phyloP scores from a whole-genome alignment of 108 stramenopile species.

The Cylindrotheca closterium region DNA sequence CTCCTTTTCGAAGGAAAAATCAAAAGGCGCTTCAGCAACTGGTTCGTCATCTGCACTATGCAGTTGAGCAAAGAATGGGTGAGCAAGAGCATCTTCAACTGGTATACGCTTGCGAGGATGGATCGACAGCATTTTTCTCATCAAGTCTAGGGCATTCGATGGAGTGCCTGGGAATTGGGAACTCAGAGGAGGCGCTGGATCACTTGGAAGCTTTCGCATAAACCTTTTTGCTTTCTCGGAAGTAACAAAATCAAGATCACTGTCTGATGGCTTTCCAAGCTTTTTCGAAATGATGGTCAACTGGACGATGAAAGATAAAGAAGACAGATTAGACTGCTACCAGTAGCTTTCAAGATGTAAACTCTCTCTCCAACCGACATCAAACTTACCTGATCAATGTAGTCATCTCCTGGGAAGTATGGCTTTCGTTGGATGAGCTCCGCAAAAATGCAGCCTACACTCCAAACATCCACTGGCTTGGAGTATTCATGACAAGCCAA shows the following conservation, averaged over 20 bases:
- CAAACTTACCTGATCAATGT: slow-evolving; percentile 96
- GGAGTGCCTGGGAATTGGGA: slow-evolving; percentile 78
- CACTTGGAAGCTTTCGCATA: slow-evolving; percentile 83
- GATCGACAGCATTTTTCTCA: slow-evolving; percentile 90
- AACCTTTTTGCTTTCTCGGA: slow-evolving; percentile 91
- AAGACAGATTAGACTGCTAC: not conserved
- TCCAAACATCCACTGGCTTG: slow-evolving; percentile 95
- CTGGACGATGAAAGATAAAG: slow-evolving; percentile 24
- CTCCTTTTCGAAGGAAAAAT: slow-evolving; percentile 87
- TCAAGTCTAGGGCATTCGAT: slow-evolving; percentile 84
- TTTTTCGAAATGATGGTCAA: slow-evolving; percentile 85
- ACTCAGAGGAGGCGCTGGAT: slow-evolving; percentile 51
- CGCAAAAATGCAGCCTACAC: slow-evolving; percentile 98
- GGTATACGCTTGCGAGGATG: slow-evolving; percentile 87
- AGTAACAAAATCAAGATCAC: slow-evolving; percentile 93
- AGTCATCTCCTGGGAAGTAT: slow-evolving; percentile 98
- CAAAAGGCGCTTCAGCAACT: slow-evolving; percentile 54
- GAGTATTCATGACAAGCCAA: slow-evolving; percentile 98
- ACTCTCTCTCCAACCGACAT: slow-evolving; percentile 13
- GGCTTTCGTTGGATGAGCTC: slow-evolving; percentile 95
- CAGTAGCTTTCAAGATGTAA: slow-evolving; percentile 6
- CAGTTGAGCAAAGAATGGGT: slow-evolving; percentile 90
- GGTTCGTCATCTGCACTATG: slow-evolving; percentile 89
- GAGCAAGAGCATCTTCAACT: slow-evolving; percentile 89
- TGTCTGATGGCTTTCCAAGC: slow-evolving; percentile 89